Evolutionary conservation across 192 early-diverging fungal genomes (phyloP), one percentile per base, ranked within the genome.

Genomic region (Backusella circina): DNA sequence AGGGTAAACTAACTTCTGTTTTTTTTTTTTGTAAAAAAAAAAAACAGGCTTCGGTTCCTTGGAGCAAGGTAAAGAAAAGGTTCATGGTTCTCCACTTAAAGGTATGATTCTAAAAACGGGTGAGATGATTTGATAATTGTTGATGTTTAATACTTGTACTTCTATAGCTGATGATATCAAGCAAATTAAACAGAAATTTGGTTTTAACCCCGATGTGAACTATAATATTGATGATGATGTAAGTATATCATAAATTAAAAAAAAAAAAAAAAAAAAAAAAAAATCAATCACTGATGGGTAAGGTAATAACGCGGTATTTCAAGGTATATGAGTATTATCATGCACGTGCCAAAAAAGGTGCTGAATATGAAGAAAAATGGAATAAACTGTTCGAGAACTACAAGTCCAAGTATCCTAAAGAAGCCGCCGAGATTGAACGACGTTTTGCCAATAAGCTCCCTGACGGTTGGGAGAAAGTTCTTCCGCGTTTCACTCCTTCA

Each of bases 31-130:
- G 5, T 18, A n/a, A 50, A 54, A 54, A 26, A 54, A 51, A 54
- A 54, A 54, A 23, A n/a, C 21, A 74, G 71, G 79, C 71, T 97
- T 88, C 69, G 98, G 97, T 35, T 96, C 97, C 13, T 83, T 91
- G 77, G 88, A 92, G 70, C 87, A 93, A 67, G 98, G 98, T 70
- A 92, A 94, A 28, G 95, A 93, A 73, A 95, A 88, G 73, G 98
- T 97, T 51, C 98, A 99, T 84, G 98, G 98, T 68, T 75, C 90
- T 39, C 90, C 96, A 23, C 90, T 98, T 31, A 90, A 89, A 33
- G 70, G 79, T 81, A 81, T 61, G 72, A 9, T 0, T 21, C 2
- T 21, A 67, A 54, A 31, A 39, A 21, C 5, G 16, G 9, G 6
- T 15, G 28, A 32, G 23, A 74, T 38, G 15, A 21, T 36, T 15